phyloP scores from a whole-genome alignment of 352 stramenopile genomes.

The Phytophthora ohioensis region DNA sequence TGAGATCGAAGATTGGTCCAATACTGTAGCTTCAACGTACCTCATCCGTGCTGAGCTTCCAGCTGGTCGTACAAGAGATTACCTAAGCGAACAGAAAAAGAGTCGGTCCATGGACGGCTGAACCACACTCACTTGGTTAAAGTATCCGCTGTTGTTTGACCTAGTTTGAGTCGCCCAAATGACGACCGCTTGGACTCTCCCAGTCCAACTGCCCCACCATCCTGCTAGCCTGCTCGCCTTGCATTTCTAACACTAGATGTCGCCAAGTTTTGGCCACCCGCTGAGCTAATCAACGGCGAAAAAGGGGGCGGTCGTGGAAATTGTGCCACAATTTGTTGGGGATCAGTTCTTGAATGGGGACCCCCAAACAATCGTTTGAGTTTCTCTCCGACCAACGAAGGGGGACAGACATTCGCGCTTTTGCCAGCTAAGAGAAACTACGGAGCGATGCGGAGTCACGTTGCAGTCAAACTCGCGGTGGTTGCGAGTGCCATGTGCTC shows the following conservation, averaged over 20 bases:
- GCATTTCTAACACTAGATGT: slow-evolving; percentile 26
- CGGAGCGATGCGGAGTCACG: slow-evolving; percentile 13
- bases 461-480: slow-evolving; percentile 26
- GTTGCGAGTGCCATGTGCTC: slow-evolving; percentile 28
- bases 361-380: slow-evolving; percentile 1
- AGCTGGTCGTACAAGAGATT: slow-evolving; percentile 11
- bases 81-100: neutral
- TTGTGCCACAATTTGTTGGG: neutral
- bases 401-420: slow-evolving; percentile 23
- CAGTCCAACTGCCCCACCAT: slow-evolving; percentile 6
- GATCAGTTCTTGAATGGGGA: slow-evolving; percentile 18
- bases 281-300: neutral
- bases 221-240: slow-evolving; percentile 19
- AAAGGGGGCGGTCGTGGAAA: slow-evolving; percentile 3
- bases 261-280: neutral
- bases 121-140: too few relatives aligned
- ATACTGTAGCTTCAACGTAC: neutral
- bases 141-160: too few relatives aligned
- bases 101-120: neutral
- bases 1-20: neutral
- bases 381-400: neutral
- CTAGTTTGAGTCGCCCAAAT: neutral
- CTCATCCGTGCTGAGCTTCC: neutral
- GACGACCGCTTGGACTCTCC: neutral
- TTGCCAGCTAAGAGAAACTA: slow-evolving; percentile 17